phyloP scores from a whole-genome alignment of 768 basidiomycete species.

The Xerocomus potaroensis region DNA sequence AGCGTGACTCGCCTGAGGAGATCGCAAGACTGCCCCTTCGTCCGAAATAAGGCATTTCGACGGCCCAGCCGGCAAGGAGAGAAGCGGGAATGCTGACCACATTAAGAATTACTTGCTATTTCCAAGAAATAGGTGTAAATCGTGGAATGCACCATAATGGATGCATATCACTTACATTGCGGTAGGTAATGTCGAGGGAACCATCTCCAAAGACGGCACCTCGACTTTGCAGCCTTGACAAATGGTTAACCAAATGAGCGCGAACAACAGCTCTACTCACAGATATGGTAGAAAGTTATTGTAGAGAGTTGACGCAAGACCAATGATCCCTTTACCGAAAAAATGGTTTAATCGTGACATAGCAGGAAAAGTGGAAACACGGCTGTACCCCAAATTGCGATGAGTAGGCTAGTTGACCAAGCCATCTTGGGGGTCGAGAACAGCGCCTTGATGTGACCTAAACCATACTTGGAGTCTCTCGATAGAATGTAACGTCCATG shows the following conservation, averaged over 20 bases:
- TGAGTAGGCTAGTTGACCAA: constrained; percentile 59
- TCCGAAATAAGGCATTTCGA: constrained; percentile 61
- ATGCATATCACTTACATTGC: constrained; percentile 44
- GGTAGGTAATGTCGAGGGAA: constrained; percentile 65
- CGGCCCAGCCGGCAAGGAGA: constrained; percentile 65
- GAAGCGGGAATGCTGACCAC: constrained; percentile 68
- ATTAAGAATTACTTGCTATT: constrained; percentile 66
- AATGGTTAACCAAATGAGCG: neutral
- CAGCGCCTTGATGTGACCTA: constrained; percentile 50
- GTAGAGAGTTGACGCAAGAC: constrained; percentile 68
- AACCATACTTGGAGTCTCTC: constrained; percentile 39
- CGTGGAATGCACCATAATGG: too few species aligned
- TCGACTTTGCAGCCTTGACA: constrained; percentile 50
- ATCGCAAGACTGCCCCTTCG: constrained; percentile 63
- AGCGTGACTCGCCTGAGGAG: constrained; percentile 50
- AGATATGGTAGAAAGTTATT: constrained; percentile 51
- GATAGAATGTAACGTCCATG: constrained; percentile 28
- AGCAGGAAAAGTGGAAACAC: neutral
- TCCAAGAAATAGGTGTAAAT: neutral
- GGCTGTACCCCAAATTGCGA: constrained; percentile 42
- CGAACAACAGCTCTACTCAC: constrained; percentile 29
- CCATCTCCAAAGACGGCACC: constrained; percentile 69
- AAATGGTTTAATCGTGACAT: neutral
- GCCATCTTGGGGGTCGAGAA: constrained; percentile 63
- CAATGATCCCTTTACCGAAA: constrained; percentile 53